Evolutionary conservation across 768 basidiomycete genomes (phyloP).

Genomic region (Boletus reticuloceps): DNA sequence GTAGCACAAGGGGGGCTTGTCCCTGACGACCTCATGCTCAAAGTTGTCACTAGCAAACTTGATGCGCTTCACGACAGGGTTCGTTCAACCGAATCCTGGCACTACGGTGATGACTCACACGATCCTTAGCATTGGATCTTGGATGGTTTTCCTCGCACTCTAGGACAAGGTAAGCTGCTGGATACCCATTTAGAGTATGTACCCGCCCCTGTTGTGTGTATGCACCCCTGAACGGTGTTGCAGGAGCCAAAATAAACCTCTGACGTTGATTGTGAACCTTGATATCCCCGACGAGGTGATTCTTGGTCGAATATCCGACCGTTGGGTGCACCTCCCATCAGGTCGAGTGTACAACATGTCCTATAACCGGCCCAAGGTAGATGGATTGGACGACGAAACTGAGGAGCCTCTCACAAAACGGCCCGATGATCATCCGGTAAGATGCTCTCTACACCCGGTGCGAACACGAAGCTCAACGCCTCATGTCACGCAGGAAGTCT

Average conservation of each 20-base stretch:
- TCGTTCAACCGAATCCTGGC: slow-evolving; percentile 2
- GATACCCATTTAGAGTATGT: slow-evolving; percentile 68
- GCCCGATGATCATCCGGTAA: slow-evolving; percentile 85
- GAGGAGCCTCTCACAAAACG: slow-evolving; percentile 86
- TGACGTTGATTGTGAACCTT: slow-evolving; percentile 82
- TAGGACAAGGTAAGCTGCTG: slow-evolving; percentile 78
- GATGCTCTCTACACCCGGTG: slow-evolving; percentile 25
- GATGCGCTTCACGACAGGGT: slow-evolving; percentile 67
- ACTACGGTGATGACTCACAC: background rate
- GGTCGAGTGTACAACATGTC: slow-evolving; percentile 89
- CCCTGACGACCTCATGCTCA: slow-evolving; percentile 77
- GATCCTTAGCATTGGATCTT: slow-evolving; percentile 77
- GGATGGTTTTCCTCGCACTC: slow-evolving; percentile 89
- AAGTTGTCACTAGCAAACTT: slow-evolving; percentile 71
- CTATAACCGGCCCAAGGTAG: slow-evolving; percentile 79
- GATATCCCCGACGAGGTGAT: slow-evolving; percentile 89
- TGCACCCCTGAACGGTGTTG: background rate
- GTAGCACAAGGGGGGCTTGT: slow-evolving; percentile 77
- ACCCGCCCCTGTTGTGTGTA: background rate
- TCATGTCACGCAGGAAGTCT: slow-evolving; percentile 56
- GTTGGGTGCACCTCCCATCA: slow-evolving; percentile 85
- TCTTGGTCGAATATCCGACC: slow-evolving; percentile 81
- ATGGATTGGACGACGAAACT: slow-evolving; percentile 81
- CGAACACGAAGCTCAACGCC: slow-evolving; percentile 4
- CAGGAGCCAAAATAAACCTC: slow-evolving; percentile 60